Evolutionary conservation across 768 basidiomycete genomes (phyloP).

Genomic region (Cantharellus cinnabarinus): DNA sequence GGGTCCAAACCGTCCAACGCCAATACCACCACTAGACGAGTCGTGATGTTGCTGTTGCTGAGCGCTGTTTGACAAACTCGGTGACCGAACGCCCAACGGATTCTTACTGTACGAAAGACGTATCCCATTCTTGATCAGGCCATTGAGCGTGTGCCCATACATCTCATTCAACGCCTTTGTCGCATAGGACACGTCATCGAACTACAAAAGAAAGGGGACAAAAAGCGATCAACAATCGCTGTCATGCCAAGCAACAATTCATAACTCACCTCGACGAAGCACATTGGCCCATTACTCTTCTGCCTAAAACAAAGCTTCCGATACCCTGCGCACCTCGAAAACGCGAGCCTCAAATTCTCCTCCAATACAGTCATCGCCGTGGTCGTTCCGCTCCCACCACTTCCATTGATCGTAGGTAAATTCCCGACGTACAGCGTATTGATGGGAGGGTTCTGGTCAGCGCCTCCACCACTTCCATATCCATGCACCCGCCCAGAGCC

Average conservation of each 20-base stretch:
- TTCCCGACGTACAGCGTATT: constrained; percentile 99
- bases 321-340: constrained; percentile 61
- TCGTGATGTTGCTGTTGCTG: too few relatives aligned
- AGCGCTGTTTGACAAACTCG: constrained; percentile 6
- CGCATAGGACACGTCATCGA: constrained; percentile 74
- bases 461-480: constrained; percentile 19
- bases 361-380: constrained; percentile 56
- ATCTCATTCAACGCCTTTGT: constrained; percentile 74
- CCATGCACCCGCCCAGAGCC: constrained; percentile 35
- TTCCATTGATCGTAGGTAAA: constrained; percentile 49
- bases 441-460: constrained; percentile 93
- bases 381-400: constrained; percentile 25
- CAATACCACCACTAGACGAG: too few relatives aligned
- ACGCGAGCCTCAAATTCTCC: constrained; percentile 66
- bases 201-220: constrained; percentile 25
- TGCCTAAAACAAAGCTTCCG: constrained; percentile 86
- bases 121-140: constrained; percentile 90
- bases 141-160: constrained; percentile 78
- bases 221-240: constrained; percentile 1
- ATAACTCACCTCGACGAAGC: constrained; percentile 75
- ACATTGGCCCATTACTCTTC: constrained; percentile 97
- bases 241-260: background rate
- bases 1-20: too few relatives aligned
- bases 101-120: constrained; percentile 96
- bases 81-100: constrained; percentile 44